Evolutionary conservation across 805 yeast species (phyloP), one percentile per base, ranked within the genome.

Genomic region (Candida qinlingensis): DNA sequence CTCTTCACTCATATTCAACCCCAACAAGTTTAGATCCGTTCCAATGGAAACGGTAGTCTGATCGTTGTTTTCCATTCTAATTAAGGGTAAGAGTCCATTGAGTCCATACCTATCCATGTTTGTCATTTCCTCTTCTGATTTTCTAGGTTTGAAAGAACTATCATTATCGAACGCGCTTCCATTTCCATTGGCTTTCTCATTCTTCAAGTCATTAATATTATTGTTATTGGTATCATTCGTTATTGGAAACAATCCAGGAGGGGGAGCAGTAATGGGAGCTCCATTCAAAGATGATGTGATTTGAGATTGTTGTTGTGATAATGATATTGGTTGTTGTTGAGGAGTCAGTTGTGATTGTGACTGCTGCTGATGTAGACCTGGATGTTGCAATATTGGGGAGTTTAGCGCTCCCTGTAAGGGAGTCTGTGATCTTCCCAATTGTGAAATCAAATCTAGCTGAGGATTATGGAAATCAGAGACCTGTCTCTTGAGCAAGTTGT

Each of bases 21-120:
- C 94, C 34, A 83, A 63, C 58, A 80, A 76, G 48, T 76, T 78
- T 41, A 87, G 67, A 60, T 89, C 96, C 29, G 82, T 81, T 8
- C 96, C 96, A 48, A 85, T 72, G 6, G 91, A 85, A 44, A 85
- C 79, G 25, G 80, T 74, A 9, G 81, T 77, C 50, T 80, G 76
- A 50, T 85, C 92, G 35, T 66, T 73, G 50, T 77, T 76, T 46
- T 83, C 87, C 76, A 79, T 77, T 47, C 75, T 76, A 42, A 85
- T 71, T 19, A 87, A 70, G 13, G 81, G 73, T 12, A 77, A 56
- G 37, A 88, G 67, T 0, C 90, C 91, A 48, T 75, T 74, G 47
- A 89, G 65, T 1, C 96, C 96, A 63, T 73, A 88, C 58, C 71
- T 75, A 48, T 78, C 84, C 68, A 80, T 72, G 30, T 79, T 85